Percentiles rank a stretch among this genome's conserved stretches.
phyloP scores from a whole-genome alignment of 257 asterid genomes.

The Primulina eburnea region DNA sequence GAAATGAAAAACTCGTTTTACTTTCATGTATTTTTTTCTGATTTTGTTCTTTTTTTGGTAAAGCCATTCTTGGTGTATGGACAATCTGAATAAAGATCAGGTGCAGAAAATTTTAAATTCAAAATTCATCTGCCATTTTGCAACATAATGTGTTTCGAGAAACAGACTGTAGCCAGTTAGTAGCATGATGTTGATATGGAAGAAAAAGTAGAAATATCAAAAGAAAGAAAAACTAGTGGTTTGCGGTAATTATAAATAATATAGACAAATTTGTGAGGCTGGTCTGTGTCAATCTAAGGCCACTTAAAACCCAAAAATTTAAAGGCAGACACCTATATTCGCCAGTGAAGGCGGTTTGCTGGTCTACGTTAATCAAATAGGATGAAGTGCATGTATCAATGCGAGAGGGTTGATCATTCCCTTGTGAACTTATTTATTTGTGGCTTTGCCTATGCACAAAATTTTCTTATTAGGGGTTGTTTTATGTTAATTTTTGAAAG shows the following conservation, averaged over 20 bases:
- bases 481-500: too few species aligned
- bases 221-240: background rate
- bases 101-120: background rate
- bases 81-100: slow-evolving; percentile 1
- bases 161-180: slow-evolving; percentile 9
- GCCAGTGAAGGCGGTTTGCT: background rate
- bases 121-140: background rate
- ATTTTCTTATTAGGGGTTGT: background rate
- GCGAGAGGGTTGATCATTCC: background rate
- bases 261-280: background rate
- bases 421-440: background rate
- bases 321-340: background rate
- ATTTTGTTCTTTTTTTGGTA: background rate
- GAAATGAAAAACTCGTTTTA: background rate
- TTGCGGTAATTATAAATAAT: too few species aligned
- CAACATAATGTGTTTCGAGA: background rate
- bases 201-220: slow-evolving; percentile 5
- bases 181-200: slow-evolving; percentile 13
- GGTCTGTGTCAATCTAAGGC: background rate
- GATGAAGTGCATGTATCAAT: background rate
- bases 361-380: background rate
- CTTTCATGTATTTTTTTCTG: background rate
- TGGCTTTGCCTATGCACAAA: background rate
- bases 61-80: background rate
- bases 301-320: background rate